Percentiles rank a stretch among this genome's conserved stretches.
These are phyloP conservation scores for Fraxinus angustifolia DNA, from an alignment of 305 asterid genomes.

Conservation along the genomic window DNA sequence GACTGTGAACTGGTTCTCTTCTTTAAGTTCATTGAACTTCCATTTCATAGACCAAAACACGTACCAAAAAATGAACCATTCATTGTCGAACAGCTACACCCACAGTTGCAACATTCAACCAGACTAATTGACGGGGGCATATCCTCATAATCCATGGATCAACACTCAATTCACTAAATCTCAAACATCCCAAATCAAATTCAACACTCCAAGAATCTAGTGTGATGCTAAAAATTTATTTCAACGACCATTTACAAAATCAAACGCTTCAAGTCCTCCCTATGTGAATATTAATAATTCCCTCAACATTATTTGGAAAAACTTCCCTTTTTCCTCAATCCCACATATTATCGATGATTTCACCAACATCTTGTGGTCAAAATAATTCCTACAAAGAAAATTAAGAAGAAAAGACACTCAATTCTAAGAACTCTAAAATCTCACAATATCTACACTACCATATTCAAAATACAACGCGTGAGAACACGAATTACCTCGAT, in stretches of 20 bases:
- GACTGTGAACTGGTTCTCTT: slow-evolving; percentile 37
- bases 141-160: slow-evolving; percentile 32
- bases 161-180: not conserved
- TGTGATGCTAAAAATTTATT: not conserved
- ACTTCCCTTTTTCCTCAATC: slow-evolving; percentile 35
- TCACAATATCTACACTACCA: not conserved
- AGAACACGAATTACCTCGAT: slow-evolving; percentile 33
- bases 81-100: slow-evolving; percentile 51
- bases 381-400: slow-evolving; percentile 25
- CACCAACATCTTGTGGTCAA: slow-evolving; percentile 21
- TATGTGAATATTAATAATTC: slow-evolving; percentile 23
- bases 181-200: not conserved
- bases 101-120: slow-evolving; percentile 67
- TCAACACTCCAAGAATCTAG: not conserved
- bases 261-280: slow-evolving; percentile 43
- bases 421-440: not conserved
- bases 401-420: slow-evolving; percentile 2
- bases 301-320: slow-evolving; percentile 20
- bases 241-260: slow-evolving; percentile 4
- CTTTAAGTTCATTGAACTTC: slow-evolving; percentile 54
- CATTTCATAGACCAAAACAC: slow-evolving; percentile 60
- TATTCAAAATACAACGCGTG: not conserved
- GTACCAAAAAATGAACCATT: slow-evolving; percentile 47
- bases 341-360: slow-evolving; percentile 28
- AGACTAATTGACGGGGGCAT: slow-evolving; percentile 33